Conservation (phyloP, 2,329 filamentous ascomycete species). For the Paracoccidioides lutzii region DNA sequence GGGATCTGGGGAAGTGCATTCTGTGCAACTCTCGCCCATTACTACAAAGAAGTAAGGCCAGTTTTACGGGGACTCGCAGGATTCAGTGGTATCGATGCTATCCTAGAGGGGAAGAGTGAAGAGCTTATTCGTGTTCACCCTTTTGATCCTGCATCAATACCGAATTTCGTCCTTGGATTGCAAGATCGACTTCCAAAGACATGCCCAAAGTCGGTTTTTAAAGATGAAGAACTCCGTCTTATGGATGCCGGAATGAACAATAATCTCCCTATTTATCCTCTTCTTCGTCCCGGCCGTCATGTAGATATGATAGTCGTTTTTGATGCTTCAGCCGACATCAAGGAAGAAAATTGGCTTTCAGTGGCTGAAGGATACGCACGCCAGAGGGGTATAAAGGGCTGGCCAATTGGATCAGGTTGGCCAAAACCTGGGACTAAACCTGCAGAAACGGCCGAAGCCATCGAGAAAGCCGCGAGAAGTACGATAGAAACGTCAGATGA, state of each 20-base stretch:
- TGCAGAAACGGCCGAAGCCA: slow-evolving; percentile 48
- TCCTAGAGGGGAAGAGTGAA: slow-evolving; percentile 70
- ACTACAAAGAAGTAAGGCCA: slow-evolving; percentile 87
- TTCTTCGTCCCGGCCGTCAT: slow-evolving; percentile 74
- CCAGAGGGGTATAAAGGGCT: slow-evolving; percentile 82
- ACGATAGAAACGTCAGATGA: slow-evolving; percentile 47
- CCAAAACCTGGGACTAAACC: slow-evolving; percentile 42
- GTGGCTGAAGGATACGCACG: slow-evolving; percentile 86
- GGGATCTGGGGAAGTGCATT: slow-evolving; percentile 97
- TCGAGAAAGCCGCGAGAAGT: slow-evolving; percentile 54
- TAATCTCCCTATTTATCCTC: slow-evolving; percentile 88
- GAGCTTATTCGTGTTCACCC: slow-evolving; percentile 87
- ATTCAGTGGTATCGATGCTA: slow-evolving; percentile 62
- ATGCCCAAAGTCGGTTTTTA: slow-evolving; percentile 64
- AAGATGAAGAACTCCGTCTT: slow-evolving; percentile 58
- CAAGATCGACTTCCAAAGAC: slow-evolving; percentile 59
- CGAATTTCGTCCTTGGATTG: slow-evolving; percentile 81
- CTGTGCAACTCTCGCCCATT: slow-evolving; percentile 88
- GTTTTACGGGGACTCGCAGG: slow-evolving; percentile 62
- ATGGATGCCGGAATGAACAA: slow-evolving; percentile 99
- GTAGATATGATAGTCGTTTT: slow-evolving; percentile 88
- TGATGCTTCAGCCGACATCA: slow-evolving; percentile 86
- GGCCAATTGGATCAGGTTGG: slow-evolving; percentile 94
- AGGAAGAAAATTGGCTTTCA: slow-evolving; percentile 89
- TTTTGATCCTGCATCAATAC: slow-evolving; percentile 79